A percentile compares a stretch with the other conserved stretches of the same genome.
Conservation (phyloP, 1,284 basidiomycete genomes). For the Pseudozyma pruni region DNA sequence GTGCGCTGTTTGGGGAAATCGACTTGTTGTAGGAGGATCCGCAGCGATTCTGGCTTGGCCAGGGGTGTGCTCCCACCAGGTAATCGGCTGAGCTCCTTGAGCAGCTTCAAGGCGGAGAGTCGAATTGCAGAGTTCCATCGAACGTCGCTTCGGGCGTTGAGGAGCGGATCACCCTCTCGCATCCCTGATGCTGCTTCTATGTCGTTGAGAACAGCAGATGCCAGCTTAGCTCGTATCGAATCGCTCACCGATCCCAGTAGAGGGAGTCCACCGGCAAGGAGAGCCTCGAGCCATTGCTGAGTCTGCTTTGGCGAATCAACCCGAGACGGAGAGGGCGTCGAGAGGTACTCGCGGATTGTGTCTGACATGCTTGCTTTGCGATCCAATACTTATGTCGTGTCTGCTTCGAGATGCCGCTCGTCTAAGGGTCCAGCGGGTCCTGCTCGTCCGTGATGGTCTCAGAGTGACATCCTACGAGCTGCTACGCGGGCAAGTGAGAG, state of each 20-base stretch:
- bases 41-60: conserved; percentile 27
- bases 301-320: conserved; percentile 27
- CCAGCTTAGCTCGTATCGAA: conserved; percentile 42
- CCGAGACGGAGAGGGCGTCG: conserved; percentile 23
- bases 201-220: conserved; percentile 34
- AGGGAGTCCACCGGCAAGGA: conserved; percentile 20
- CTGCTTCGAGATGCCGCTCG: background rate
- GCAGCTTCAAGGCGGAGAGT: conserved; percentile 39
- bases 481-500: background rate
- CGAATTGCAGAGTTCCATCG: conserved; percentile 33
- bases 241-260: conserved; percentile 32
- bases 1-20: conserved; percentile 43
- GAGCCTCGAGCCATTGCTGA: conserved; percentile 30
- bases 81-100: conserved; percentile 56
- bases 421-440: too few species aligned
- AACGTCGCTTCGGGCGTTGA: conserved; percentile 23
- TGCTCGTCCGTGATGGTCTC: background rate
- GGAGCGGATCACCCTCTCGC: conserved; percentile 29
- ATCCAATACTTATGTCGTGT: too few species aligned
- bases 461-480: background rate
- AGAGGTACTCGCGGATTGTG: conserved; percentile 38
- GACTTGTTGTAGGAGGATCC: conserved; percentile 44
- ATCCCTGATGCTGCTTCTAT: conserved; percentile 32
- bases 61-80: conserved; percentile 50
- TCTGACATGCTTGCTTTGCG: conserved; percentile 20